Evolutionary conservation across 2,329 filamentous ascomycete genomes (phyloP).

Genomic region (Cephalotrichum gorgonifer): DNA sequence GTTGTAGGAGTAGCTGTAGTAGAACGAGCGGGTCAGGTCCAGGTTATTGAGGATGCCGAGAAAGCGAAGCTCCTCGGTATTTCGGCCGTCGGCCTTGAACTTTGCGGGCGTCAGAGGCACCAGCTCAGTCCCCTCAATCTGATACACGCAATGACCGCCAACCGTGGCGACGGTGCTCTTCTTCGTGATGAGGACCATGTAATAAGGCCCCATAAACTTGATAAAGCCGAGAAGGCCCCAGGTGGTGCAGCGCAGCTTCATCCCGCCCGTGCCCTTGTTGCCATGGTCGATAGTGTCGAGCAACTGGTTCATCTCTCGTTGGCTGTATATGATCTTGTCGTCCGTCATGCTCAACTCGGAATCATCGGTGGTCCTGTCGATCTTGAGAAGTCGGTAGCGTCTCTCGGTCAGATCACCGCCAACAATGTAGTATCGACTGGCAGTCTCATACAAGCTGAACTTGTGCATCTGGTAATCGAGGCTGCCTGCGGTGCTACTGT

Average conservation of each 20-base stretch:
- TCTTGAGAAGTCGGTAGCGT: constrained; percentile 85
- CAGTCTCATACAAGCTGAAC: constrained; percentile 95
- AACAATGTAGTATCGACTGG: constrained; percentile 86
- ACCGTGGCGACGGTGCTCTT: constrained; percentile 93
- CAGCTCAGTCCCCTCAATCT: constrained; percentile 87
- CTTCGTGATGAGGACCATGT: constrained; percentile 95
- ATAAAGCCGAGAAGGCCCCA: constrained; percentile 96
- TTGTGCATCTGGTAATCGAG: constrained; percentile 61
- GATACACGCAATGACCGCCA: constrained; percentile 91
- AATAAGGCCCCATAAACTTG: constrained; percentile 88
- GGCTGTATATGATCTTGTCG: constrained; percentile 89
- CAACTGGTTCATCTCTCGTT: constrained; percentile 87
- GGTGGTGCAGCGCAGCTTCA: constrained; percentile 79
- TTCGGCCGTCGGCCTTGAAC: constrained; percentile 65
- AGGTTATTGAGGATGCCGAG: constrained; percentile 82
- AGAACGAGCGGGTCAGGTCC: constrained; percentile 84
- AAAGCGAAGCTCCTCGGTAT: constrained; percentile 83
- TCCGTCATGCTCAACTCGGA: constrained; percentile 73
- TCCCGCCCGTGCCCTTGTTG: constrained; percentile 79
- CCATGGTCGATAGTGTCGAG: constrained; percentile 91
- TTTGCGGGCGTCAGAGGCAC: constrained; percentile 73
- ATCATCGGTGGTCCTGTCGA: constrained; percentile 77
- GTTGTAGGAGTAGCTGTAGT: constrained; percentile 98
- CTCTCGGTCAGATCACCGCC: constrained; percentile 84
- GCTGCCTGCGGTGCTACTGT: not conserved